phyloP scores from a whole-genome alignment of 2,329 filamentous ascomycete genomes.

The Claviceps maximensis region DNA sequence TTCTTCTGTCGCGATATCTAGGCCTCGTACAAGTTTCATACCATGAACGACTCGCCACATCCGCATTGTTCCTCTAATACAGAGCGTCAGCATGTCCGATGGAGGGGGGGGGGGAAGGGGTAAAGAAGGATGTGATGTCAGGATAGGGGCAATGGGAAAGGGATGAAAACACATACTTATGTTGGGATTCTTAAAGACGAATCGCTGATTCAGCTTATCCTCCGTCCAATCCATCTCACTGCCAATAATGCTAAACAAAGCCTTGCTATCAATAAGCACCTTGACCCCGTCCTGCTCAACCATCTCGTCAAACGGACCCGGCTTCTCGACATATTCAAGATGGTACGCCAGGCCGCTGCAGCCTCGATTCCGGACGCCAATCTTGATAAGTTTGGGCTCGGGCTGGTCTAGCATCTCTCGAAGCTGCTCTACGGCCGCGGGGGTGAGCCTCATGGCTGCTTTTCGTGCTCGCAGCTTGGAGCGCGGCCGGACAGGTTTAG shows the following conservation, averaged over 20 bases:
- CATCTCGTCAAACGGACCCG: constrained; percentile 75
- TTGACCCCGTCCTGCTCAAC: constrained; percentile 95
- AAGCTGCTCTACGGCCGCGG: constrained; percentile 67
- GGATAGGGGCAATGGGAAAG: too few relatives aligned
- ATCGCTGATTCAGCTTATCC: constrained; percentile 82
- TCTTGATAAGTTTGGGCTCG: constrained; percentile 82
- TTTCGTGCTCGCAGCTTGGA: constrained; percentile 52
- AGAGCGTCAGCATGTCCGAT: constrained; percentile 11
- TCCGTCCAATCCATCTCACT: constrained; percentile 99
- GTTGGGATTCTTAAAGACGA: constrained; percentile 94
- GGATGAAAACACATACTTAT: constrained; percentile 59
- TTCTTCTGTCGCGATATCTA: not conserved
- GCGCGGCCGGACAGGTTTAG: constrained; percentile 15
- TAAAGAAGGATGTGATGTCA: too few relatives aligned
- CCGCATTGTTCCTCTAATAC: constrained; percentile 83
- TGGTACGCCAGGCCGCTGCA: constrained; percentile 91
- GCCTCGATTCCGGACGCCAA: constrained; percentile 86
- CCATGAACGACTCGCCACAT: constrained; percentile 94
- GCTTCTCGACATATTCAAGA: constrained; percentile 87
- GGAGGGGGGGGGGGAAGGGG: constrained; percentile 11
- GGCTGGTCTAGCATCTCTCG: constrained; percentile 67
- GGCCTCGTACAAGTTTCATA: constrained; percentile 25
- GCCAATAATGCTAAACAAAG: constrained; percentile 92
- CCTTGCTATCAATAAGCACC: constrained; percentile 93
- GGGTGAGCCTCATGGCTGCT: constrained; percentile 78